phyloP scores from a whole-genome alignment of 805 yeast species.

The Wickerhamomyces subpelliculosus region DNA sequence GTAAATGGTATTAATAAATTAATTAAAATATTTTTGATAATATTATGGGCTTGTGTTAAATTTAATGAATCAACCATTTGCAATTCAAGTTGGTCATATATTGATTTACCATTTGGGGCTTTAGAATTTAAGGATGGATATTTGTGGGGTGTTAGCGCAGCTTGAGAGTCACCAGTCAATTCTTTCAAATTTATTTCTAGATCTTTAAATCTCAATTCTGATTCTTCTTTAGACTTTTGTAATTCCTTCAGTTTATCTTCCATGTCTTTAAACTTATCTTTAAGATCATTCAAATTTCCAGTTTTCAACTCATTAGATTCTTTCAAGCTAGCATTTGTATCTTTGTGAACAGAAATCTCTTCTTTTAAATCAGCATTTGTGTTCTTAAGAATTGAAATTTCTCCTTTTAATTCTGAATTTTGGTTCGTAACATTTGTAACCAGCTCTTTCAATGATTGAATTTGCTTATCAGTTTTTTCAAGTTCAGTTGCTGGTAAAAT shows the following conservation, averaged over 20 bases:
- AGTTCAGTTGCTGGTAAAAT: not conserved
- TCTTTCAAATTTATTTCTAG: slow-evolving; percentile 1
- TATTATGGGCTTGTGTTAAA: slow-evolving; percentile 26
- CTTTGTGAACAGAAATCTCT: slow-evolving; percentile 6
- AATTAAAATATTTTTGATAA: slow-evolving; percentile 26
- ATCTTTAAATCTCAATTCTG: slow-evolving; percentile 2
- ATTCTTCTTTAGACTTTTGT: slow-evolving; percentile 5
- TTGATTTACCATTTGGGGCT: slow-evolving; percentile 6
- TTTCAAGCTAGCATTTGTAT: slow-evolving; percentile 2
- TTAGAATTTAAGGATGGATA: slow-evolving; percentile 21
- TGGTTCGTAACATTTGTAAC: slow-evolving; percentile 1
- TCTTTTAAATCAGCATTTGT: slow-evolving; percentile 1
- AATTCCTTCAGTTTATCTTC: slow-evolving; percentile 2
- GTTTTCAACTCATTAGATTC: not conserved
- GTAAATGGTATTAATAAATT: slow-evolving; percentile 26
- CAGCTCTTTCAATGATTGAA: slow-evolving; percentile 2
- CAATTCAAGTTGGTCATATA: slow-evolving; percentile 18
- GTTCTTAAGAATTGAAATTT: slow-evolving; percentile 4
- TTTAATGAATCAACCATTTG: slow-evolving; percentile 24
- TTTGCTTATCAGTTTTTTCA: not conserved
- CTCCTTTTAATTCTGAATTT: slow-evolving; percentile 6
- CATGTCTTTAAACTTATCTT: slow-evolving; percentile 4
- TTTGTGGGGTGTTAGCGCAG: slow-evolving; percentile 17
- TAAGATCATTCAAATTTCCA: not conserved
- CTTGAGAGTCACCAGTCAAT: slow-evolving; percentile 16